These are phyloP conservation scores for Phaffomyces antillensis DNA, from an alignment of 805 yeast genomes.

Conservation along the genomic window DNA sequence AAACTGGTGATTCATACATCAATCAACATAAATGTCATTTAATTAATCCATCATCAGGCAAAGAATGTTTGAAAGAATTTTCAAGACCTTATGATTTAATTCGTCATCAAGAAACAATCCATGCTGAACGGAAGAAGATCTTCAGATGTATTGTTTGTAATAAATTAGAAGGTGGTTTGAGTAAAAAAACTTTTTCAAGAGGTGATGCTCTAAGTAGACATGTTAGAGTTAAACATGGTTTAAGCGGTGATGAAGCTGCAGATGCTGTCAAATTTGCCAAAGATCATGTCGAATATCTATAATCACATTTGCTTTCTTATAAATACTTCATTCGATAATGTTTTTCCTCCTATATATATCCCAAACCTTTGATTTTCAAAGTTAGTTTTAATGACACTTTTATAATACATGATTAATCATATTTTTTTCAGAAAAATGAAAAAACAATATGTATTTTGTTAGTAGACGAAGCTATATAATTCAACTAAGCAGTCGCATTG, in stretches of 20 bases:
- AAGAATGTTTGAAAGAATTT: conserved; percentile 68
- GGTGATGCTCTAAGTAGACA: conserved; percentile 94
- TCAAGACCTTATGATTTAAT: conserved; percentile 93
- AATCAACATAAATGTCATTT: conserved; percentile 44
- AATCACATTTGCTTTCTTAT: too few relatives aligned
- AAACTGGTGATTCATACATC: not conserved
- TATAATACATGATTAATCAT: not conserved
- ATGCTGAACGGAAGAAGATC: conserved; percentile 77
- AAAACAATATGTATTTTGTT: not conserved
- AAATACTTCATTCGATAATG: too few relatives aligned
- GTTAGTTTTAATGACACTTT: not conserved
- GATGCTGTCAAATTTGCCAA: conserved; percentile 70
- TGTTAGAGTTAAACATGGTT: conserved; percentile 82
- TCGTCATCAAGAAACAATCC: conserved; percentile 94
- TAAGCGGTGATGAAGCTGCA: conserved; percentile 58
- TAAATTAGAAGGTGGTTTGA: conserved; percentile 31
- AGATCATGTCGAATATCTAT: conserved; percentile 58
- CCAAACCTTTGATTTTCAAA: too few relatives aligned
- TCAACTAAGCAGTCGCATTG: conserved; percentile 17
- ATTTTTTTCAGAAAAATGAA: too few relatives aligned
- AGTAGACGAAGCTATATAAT: not conserved
- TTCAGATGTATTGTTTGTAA: conserved; percentile 84
- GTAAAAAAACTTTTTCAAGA: conserved; percentile 76
- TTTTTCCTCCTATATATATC: too few relatives aligned
- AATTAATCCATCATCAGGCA: conserved; percentile 52